Evolutionary conservation across 306 rosid genomes (phyloP), one percentile per base, ranked within the genome.

Genomic region (Cyclanthera cordifolia): DNA sequence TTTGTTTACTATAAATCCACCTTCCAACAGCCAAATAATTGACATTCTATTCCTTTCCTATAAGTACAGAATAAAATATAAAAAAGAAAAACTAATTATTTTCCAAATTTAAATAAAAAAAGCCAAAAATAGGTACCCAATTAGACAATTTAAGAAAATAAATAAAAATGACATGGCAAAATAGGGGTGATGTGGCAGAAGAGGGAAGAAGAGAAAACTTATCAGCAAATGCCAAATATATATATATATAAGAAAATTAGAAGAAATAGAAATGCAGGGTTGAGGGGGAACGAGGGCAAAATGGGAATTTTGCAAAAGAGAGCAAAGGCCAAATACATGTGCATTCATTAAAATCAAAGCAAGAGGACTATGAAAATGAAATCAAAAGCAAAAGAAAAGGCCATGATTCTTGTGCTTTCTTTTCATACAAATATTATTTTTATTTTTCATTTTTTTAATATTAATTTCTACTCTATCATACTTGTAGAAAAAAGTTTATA

Each of bases 331-430:
- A 53, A 34, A 45, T 55, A 39, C 75, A 72, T 72, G 75, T 56
- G 75, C 68, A 46, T 72, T 57, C 75, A 72, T 72, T 55, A 45
- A 57, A 72, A 55, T 53, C 9, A 57, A 43, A 58, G 48, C 21
- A 24, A 28, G 19, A 32, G 41, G 41, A 10, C 47, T 23, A 24
- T 72, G 75, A 65, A 45, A 56, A 72, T 72, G 68, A 72, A 58
- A 72, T 43, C 48, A 46, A 72, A 56, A 45, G 75, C 69, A 54
- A 71, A 71, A 71, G 67, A 10, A 54, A 71, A 71, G 27, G 74
- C 14, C 69, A 58, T 58, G 75, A 72, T 72, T 72, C 75, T 72
- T 72, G 75, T 57, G 75, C 47, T 30, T 71, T 57, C 46, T 4
- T 30, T 41, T 61, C 8, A 8, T 5, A 32, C 0, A 32, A 2